These are phyloP conservation scores for Penicillium sp. DNA, from an alignment of 2,329 filamentous ascomycete genomes.

Conservation along the genomic window DNA sequence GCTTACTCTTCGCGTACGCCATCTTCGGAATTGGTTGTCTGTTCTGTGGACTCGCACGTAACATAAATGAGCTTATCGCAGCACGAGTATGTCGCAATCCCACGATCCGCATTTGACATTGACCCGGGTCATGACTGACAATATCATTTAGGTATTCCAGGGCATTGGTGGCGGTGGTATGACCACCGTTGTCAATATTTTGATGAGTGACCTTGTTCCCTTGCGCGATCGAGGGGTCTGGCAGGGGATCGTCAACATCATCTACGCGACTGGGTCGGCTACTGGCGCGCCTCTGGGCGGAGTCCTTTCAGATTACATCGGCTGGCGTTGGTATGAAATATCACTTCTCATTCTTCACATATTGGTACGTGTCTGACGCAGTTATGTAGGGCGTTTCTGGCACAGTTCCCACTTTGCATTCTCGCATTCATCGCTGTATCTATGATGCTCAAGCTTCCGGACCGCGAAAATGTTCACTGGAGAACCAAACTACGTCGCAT, in stretches of 20 bases:
- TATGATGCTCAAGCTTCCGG: slow-evolving; percentile 61
- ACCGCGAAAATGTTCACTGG: slow-evolving; percentile 60
- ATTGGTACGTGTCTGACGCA: slow-evolving; percentile 12
- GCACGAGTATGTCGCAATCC: slow-evolving; percentile 48
- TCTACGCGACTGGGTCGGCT: slow-evolving; percentile 67
- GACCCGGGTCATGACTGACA: slow-evolving; percentile 6
- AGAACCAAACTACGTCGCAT: slow-evolving; percentile 63
- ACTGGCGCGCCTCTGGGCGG: slow-evolving; percentile 69
- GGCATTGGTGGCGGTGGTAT: slow-evolving; percentile 70
- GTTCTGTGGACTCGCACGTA: slow-evolving; percentile 58
- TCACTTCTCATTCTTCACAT: slow-evolving; percentile 1
- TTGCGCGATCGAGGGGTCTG: slow-evolving; percentile 68
- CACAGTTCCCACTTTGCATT: slow-evolving; percentile 67
- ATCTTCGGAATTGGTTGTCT: slow-evolving; percentile 51
- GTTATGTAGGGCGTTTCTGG: slow-evolving; percentile 62
- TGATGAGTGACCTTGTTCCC: slow-evolving; percentile 69
- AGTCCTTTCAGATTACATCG: slow-evolving; percentile 67
- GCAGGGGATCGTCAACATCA: slow-evolving; percentile 72
- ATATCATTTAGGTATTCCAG: slow-evolving; percentile 47
- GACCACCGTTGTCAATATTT: slow-evolving; percentile 66
- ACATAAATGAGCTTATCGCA: slow-evolving; percentile 64
- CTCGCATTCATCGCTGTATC: slow-evolving; percentile 64
- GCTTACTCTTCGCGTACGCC: slow-evolving; percentile 51
- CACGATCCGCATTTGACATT: slow-evolving; percentile 31
- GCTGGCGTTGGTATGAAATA: slow-evolving; percentile 66